Evolutionary conservation across 2,329 filamentous ascomycete species (phyloP).

Genomic region (Stagonosporopsis cucurbitacearum): DNA sequence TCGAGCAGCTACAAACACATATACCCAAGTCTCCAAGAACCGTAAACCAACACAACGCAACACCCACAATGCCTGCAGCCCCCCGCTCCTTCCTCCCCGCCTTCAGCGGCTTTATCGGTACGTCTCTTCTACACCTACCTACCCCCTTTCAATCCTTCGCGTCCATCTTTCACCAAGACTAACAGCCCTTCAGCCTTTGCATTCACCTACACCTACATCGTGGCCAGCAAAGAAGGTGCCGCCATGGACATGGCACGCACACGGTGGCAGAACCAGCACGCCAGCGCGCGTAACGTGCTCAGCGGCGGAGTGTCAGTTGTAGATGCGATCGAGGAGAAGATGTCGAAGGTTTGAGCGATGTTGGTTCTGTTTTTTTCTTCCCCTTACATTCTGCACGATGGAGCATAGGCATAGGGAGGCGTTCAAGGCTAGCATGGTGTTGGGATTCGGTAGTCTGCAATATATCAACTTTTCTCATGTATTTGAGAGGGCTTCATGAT

Average conservation of each 20-base stretch:
- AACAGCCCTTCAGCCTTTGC: slow-evolving; percentile 30
- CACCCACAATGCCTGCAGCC: slow-evolving; percentile 38
- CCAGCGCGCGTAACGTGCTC: slow-evolving; percentile 24
- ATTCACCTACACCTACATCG: slow-evolving; percentile 43
- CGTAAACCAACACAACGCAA: background rate
- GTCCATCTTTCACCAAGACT: too few relatives aligned
- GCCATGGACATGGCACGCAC: slow-evolving; percentile 42
- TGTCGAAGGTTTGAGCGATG: background rate
- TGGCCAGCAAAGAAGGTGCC: slow-evolving; percentile 42
- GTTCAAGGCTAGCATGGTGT: background rate
- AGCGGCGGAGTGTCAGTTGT: slow-evolving; percentile 18
- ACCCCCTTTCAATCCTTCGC: background rate
- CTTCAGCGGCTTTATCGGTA: slow-evolving; percentile 44
- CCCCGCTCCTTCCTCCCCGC: slow-evolving; percentile 43
- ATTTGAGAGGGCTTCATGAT: too few relatives aligned
- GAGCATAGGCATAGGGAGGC: background rate
- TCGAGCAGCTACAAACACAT: background rate
- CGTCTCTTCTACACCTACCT: background rate
- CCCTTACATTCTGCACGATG: too few relatives aligned
- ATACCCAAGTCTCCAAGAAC: background rate
- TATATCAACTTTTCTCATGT: background rate
- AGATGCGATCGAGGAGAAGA: slow-evolving; percentile 2
- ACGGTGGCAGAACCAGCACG: slow-evolving; percentile 44
- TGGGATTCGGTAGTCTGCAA: background rate
- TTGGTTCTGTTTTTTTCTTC: too few relatives aligned